phyloP scores from a whole-genome alignment of 2,329 filamentous ascomycete species.

The Colletotrichum sp. region DNA sequence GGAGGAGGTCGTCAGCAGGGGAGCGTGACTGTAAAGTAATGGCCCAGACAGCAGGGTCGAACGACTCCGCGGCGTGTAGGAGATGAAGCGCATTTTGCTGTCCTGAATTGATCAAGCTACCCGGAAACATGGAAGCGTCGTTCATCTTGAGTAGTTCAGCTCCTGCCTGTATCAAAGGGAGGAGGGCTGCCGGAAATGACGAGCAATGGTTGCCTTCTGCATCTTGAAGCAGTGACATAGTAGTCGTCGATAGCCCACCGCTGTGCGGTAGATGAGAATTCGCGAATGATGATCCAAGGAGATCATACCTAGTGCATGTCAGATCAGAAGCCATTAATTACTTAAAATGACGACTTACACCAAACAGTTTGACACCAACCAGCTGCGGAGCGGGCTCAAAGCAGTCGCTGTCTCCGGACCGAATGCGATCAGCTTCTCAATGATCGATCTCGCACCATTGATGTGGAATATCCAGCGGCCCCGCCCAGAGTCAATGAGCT shows the following conservation, averaged over 20 bases:
- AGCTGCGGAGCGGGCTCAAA: not conserved
- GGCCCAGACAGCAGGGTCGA: not conserved
- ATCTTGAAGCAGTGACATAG: not conserved
- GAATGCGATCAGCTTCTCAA: not conserved
- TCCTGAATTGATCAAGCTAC: not conserved
- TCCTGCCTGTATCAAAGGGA: not conserved
- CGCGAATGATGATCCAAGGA: not conserved
- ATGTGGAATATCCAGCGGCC: not conserved
- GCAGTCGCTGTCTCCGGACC: not conserved
- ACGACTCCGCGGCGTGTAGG: not conserved
- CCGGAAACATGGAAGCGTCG: not conserved
- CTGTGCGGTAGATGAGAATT: not conserved
- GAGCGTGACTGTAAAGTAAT: not conserved
- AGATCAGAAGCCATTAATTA: not conserved
- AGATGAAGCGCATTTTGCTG: not conserved
- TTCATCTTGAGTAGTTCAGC: not conserved
- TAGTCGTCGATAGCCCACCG: not conserved
- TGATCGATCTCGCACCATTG: not conserved
- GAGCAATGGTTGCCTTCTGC: not conserved
- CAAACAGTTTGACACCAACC: not conserved
- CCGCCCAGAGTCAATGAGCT: not conserved
- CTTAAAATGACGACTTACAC: not conserved
- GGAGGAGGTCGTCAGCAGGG: not conserved
- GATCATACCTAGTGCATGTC: not conserved
- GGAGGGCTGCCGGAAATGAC: not conserved